Conservation (phyloP, 2,329 filamentous ascomycete genomes). For the Fusarium neocosmosporiellum region DNA sequence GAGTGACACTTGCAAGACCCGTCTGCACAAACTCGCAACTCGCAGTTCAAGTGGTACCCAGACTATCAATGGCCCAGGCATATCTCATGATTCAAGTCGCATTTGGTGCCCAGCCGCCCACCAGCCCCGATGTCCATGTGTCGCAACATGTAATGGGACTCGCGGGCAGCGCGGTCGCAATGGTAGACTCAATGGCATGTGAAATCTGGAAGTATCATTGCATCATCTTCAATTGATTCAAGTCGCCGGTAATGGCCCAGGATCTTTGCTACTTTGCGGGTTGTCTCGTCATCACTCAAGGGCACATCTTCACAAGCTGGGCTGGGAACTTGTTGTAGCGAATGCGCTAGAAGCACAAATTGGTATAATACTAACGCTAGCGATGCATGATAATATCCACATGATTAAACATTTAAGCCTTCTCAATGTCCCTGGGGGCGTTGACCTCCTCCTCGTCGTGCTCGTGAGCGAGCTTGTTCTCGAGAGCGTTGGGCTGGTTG, state of each 20-base stretch:
- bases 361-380: neutral
- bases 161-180: neutral
- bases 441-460: slow-evolving; percentile 22
- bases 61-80: neutral
- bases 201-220: neutral
- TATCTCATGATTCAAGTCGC: neutral
- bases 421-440: slow-evolving; percentile 35
- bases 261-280: neutral
- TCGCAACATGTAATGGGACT: neutral
- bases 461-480: slow-evolving; percentile 42
- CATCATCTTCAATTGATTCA: neutral
- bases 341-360: neutral
- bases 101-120: neutral
- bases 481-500: slow-evolving; percentile 51
- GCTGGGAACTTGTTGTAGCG: neutral
- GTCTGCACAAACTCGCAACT: neutral
- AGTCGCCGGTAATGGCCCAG: fast-evolving
- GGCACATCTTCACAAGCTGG: neutral
- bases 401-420: slow-evolving; percentile 19
- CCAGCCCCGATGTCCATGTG: neutral
- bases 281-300: neutral
- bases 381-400: neutral
- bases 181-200: neutral
- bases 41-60: neutral
- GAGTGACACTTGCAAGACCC: neutral